phyloP scores from a whole-genome alignment of 176 grass and related monocot genomes.

The Musa troglodytarum region DNA sequence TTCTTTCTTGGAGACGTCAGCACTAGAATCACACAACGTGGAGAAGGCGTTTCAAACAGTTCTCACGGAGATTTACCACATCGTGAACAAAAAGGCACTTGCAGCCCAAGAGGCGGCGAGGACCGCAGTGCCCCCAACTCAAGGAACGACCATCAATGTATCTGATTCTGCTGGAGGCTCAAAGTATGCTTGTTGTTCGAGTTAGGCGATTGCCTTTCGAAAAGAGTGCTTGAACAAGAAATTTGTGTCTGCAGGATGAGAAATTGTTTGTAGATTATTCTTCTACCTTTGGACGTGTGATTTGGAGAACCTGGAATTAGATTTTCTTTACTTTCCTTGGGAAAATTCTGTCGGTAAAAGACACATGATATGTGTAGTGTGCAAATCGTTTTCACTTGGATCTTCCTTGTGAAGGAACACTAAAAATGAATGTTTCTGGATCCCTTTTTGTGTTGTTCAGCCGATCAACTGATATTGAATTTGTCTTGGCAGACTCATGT shows the following conservation, averaged over 20 bases:
- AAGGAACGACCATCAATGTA: constrained; percentile 41
- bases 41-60: constrained; percentile 55
- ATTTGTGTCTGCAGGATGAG: background rate
- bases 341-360: background rate
- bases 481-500: no score
- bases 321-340: background rate
- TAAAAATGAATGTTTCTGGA: background rate
- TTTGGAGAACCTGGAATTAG: background rate
- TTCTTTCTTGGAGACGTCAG: constrained; percentile 58
- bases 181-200: constrained; percentile 42
- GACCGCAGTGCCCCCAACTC: constrained; percentile 21
- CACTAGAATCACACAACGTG: constrained; percentile 44
- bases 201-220: constrained; percentile 9
- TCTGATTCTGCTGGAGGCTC: constrained; percentile 25
- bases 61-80: constrained; percentile 53
- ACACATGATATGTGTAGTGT: background rate
- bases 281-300: background rate
- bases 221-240: background rate
- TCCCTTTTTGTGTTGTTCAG: background rate
- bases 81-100: constrained; percentile 55
- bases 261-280: constrained; percentile 11
- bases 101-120: constrained; percentile 36
- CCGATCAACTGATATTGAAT: background rate
- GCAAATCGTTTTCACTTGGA: background rate
- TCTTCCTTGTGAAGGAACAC: background rate